Percentiles rank a stretch among this genome's conserved stretches.
Conservation (phyloP, 2,329 filamentous ascomycete genomes). For the Aspergillus tanneri region DNA sequence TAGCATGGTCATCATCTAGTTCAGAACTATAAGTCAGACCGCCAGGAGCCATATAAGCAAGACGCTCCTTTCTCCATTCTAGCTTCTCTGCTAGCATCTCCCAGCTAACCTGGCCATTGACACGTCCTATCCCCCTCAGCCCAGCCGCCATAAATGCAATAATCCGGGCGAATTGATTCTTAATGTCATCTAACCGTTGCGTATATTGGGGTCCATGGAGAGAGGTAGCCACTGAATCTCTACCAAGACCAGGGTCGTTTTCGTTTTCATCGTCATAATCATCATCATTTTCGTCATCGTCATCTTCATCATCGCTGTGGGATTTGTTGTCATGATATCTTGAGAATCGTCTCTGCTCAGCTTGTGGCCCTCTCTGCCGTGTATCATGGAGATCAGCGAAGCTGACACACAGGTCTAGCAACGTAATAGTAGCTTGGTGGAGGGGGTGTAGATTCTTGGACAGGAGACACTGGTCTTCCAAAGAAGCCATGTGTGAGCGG, state of each 20-base stretch:
- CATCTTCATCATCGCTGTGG: constrained; percentile 23
- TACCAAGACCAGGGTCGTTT: not conserved
- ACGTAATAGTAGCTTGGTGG: constrained; percentile 67
- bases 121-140: constrained; percentile 71
- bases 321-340: too few relatives aligned
- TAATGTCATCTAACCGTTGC: constrained; percentile 57
- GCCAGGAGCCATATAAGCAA: too few relatives aligned
- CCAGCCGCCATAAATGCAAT: constrained; percentile 71
- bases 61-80: constrained; percentile 48
- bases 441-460: constrained; percentile 68
- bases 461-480: constrained; percentile 69
- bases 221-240: constrained; percentile 17
- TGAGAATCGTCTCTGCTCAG: constrained; percentile 9
- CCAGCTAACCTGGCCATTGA: constrained; percentile 70
- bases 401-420: constrained; percentile 71
- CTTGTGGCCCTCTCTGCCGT: constrained; percentile 30
- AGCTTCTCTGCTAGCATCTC: constrained; percentile 79
- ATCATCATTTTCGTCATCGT: constrained; percentile 14
- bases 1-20: too few relatives aligned
- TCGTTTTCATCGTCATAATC: constrained; percentile 22
- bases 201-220: constrained; percentile 48
- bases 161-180: constrained; percentile 62
- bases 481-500: constrained; percentile 58
- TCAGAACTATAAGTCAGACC: too few relatives aligned
- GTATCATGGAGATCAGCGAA: constrained; percentile 61